A percentile compares a stretch with the other conserved stretches of the same genome.
These are phyloP conservation scores for Letharia columbiana DNA, from an alignment of 495 filamentous ascomycete species.

Conservation along the genomic window DNA sequence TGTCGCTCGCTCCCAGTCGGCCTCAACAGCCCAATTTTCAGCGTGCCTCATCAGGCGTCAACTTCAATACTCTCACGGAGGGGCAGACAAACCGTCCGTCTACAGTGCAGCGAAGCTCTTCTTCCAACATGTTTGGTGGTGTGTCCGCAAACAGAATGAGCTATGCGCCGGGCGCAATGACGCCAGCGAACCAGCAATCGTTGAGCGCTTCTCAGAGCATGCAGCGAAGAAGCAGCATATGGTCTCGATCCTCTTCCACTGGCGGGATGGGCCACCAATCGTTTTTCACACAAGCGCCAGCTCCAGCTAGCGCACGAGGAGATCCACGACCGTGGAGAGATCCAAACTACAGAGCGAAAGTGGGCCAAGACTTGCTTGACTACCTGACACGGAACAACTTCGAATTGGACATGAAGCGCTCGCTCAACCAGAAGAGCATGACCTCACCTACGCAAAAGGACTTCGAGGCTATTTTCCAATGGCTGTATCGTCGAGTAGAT, in stretches of 20 bases:
- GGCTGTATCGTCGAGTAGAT: constrained; percentile 91
- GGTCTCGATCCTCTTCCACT: constrained; percentile 55
- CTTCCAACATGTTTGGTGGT: constrained; percentile 53
- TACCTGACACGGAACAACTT: constrained; percentile 87
- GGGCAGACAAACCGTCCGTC: constrained; percentile 44
- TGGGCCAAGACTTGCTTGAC: constrained; percentile 83
- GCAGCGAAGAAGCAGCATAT: constrained; percentile 82
- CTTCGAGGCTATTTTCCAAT: constrained; percentile 94
- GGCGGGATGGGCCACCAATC: constrained; percentile 66
- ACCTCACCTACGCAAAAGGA: constrained; percentile 96
- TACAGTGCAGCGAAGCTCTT: constrained; percentile 81
- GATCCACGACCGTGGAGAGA: constrained; percentile 89
- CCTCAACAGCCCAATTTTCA: constrained; percentile 79
- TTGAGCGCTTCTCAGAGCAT: constrained; percentile 36
- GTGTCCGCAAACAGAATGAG: constrained; percentile 34
- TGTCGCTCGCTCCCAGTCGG: constrained; percentile 70
- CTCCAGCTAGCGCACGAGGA: constrained; percentile 65
- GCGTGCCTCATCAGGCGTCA: constrained; percentile 70
- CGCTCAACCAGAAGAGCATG: constrained; percentile 74
- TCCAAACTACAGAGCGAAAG: constrained; percentile 64
- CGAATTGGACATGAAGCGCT: constrained; percentile 94
- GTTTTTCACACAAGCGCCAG: constrained; percentile 81
- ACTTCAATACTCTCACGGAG: constrained; percentile 55
- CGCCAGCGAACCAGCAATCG: constrained; percentile 36
- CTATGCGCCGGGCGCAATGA: constrained; percentile 55